Conservation (phyloP, 148 eudicot genomes). For the Chenopodium suecicum region DNA sequence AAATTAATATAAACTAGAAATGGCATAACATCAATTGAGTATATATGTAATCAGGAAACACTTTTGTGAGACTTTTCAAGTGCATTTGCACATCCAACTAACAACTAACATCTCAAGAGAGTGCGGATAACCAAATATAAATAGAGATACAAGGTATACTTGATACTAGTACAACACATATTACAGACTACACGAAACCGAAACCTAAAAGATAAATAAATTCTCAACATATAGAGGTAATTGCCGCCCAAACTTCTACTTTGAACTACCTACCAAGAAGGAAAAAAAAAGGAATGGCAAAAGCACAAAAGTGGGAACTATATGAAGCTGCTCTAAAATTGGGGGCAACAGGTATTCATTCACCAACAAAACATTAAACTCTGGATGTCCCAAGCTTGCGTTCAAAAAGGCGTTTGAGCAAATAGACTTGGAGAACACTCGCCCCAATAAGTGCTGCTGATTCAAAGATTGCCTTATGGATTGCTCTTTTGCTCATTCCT, state of each 20-base stretch:
- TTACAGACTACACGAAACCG: background rate
- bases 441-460: constrained; percentile 66
- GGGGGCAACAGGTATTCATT: background rate
- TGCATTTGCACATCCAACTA: background rate
- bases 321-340: background rate
- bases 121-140: background rate
- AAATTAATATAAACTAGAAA: too few relatives aligned
- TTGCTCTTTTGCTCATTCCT: constrained; percentile 60
- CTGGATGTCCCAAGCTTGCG: constrained; percentile 57
- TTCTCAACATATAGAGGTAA: background rate
- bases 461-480: constrained; percentile 72
- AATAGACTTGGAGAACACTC: constrained; percentile 65
- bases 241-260: background rate
- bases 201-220: background rate
- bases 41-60: background rate
- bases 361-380: constrained; percentile 35
- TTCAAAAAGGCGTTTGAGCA: constrained; percentile 67
- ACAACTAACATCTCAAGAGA: background rate
- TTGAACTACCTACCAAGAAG: background rate
- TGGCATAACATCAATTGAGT: background rate
- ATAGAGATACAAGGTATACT: background rate
- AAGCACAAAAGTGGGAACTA: background rate
- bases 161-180: constrained; percentile 8
- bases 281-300: background rate
- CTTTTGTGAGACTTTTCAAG: background rate